Conservation (phyloP, 441 rosid species). For the Gossypium schwendimanii region DNA sequence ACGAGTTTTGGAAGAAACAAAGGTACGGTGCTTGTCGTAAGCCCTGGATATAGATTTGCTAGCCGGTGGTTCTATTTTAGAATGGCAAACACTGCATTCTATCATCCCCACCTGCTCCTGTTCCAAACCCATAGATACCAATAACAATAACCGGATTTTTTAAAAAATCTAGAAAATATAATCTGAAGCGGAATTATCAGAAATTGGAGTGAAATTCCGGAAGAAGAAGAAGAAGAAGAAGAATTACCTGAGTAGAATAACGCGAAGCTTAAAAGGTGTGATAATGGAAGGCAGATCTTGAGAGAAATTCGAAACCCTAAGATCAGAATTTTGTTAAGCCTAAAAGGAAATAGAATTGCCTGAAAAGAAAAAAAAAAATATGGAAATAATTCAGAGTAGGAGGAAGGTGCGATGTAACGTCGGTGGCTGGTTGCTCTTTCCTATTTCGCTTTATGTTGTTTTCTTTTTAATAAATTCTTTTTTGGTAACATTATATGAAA, state of each 20-base stretch:
- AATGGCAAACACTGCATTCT: slow-evolving; percentile 38
- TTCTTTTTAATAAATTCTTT: too few species aligned
- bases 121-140: not conserved
- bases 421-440: not conserved
- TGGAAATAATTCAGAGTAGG: not conserved
- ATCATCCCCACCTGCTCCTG: slow-evolving; percentile 16
- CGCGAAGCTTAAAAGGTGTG: not conserved
- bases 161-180: too few species aligned
- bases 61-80: slow-evolving; percentile 21
- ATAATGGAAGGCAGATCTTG: not conserved
- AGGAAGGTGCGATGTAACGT: not conserved
- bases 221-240: not conserved
- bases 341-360: not conserved
- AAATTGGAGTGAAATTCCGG: not conserved
- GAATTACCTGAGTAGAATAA: not conserved
- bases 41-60: slow-evolving; percentile 27
- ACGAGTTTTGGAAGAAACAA: slow-evolving; percentile 27
- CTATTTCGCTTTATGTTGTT: too few species aligned
- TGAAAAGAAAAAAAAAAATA: not conserved
- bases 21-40: slow-evolving; percentile 28
- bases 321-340: not conserved
- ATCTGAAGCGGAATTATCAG: not conserved
- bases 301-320: not conserved
- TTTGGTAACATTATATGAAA: too few species aligned
- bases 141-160: not conserved